These are phyloP conservation scores for Trichoderma arundinaceum DNA, from an alignment of 2,329 filamentous ascomycete species.

Conservation along the genomic window DNA sequence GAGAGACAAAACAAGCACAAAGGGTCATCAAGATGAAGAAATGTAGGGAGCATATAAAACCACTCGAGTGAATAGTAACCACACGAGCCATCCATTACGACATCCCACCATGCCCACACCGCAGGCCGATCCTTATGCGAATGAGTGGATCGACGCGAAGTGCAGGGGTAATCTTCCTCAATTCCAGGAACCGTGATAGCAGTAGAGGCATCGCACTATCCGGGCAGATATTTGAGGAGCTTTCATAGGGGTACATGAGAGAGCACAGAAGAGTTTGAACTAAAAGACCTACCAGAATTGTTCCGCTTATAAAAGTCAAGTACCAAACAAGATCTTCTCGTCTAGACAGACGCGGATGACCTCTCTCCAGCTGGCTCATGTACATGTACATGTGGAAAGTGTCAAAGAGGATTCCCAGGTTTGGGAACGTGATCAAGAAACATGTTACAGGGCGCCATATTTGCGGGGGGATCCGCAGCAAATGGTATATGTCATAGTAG, in stretches of 20 bases:
- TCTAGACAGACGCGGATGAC: slow-evolving; percentile 71
- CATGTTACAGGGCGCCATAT: slow-evolving; percentile 51
- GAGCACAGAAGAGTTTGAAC: slow-evolving; percentile 29
- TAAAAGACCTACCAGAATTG: slow-evolving; percentile 75
- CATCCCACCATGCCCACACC: slow-evolving; percentile 78
- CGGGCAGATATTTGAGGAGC: slow-evolving; percentile 76
- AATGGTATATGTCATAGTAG: slow-evolving; percentile 56
- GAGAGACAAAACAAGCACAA: slow-evolving; percentile 5
- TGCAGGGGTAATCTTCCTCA: slow-evolving; percentile 80
- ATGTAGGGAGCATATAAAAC: slow-evolving; percentile 69
- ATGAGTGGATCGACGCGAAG: slow-evolving; percentile 64
- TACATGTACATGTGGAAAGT: slow-evolving; percentile 80
- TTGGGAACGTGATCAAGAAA: slow-evolving; percentile 49
- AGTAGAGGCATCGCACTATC: slow-evolving; percentile 68
- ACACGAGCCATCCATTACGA: slow-evolving; percentile 72
- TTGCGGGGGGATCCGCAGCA: slow-evolving; percentile 59
- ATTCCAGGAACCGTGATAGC: slow-evolving; percentile 84
- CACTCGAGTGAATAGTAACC: slow-evolving; percentile 64
- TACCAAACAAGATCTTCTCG: slow-evolving; percentile 85
- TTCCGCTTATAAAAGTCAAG: slow-evolving; percentile 70
- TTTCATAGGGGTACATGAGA: slow-evolving; percentile 30
- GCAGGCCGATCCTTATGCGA: slow-evolving; percentile 70
- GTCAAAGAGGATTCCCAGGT: slow-evolving; percentile 67
- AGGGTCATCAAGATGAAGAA: slow-evolving; percentile 32
- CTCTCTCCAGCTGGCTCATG: slow-evolving; percentile 73